These are phyloP conservation scores for Hypoxylon sp. DNA, from an alignment of 2,329 filamentous ascomycete genomes.

Conservation along the genomic window DNA sequence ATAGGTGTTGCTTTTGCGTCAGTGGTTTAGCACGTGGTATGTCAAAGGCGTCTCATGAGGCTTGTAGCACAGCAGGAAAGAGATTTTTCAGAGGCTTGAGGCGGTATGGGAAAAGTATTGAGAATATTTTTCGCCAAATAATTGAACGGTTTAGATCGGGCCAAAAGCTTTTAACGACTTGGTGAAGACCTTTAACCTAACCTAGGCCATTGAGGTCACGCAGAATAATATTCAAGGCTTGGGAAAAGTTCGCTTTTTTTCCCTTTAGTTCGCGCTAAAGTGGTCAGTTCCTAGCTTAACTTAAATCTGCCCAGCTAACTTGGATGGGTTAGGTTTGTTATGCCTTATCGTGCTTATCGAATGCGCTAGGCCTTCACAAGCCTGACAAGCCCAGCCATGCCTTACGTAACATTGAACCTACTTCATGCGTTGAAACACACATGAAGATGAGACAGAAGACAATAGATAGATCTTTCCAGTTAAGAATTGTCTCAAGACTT, in stretches of 20 bases:
- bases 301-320: conserved; percentile 20
- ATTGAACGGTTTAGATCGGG: conserved; percentile 5
- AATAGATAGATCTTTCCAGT: background rate
- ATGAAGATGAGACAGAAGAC: background rate
- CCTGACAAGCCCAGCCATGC: background rate
- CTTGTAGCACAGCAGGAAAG: conserved; percentile 21
- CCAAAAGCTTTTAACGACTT: conserved; percentile 7
- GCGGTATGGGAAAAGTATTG: background rate
- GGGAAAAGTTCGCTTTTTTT: conserved; percentile 28
- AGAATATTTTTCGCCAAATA: background rate
- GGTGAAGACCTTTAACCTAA: conserved; percentile 3
- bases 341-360: conserved; percentile 16
- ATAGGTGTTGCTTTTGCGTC: background rate
- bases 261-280: conserved; percentile 22
- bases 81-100: conserved; percentile 7
- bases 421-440: background rate
- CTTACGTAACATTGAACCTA: too few species aligned
- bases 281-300: conserved; percentile 21
- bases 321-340: conserved; percentile 5
- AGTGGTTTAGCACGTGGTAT: conserved; percentile 28
- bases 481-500: background rate
- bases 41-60: background rate
- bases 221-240: conserved; percentile 22
- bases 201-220: conserved; percentile 23
- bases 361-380: background rate